Evolutionary conservation across 257 asterid species (phyloP).

Genomic region (Echites panduratus): DNA sequence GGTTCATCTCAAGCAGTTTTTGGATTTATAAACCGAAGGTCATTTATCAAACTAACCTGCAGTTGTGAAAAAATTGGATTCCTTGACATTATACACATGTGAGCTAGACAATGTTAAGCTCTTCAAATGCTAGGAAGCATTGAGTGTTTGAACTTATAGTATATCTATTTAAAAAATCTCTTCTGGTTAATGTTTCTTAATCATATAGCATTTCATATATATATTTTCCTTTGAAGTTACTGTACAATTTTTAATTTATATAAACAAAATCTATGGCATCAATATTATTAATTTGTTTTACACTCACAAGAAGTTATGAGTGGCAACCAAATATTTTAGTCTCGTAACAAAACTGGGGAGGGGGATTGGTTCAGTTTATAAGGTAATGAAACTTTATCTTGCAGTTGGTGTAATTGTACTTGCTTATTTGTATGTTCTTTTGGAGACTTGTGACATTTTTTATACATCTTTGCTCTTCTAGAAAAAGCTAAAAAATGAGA

Average conservation of each 20-base stretch:
- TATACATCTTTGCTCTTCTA: too few relatives aligned
- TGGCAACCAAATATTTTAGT: conserved; percentile 72
- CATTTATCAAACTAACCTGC: conserved; percentile 23
- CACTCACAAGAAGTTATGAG: too few relatives aligned
- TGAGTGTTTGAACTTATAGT: background rate
- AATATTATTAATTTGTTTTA: conserved; percentile 47
- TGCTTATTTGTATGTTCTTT: too few relatives aligned
- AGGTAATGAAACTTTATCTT: too few relatives aligned
- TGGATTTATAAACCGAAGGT: conserved; percentile 20
- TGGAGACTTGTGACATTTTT: too few relatives aligned
- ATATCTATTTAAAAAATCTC: background rate
- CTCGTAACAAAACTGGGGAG: conserved; percentile 74
- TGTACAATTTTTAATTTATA: conserved; percentile 21
- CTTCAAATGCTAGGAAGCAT: conserved; percentile 6
- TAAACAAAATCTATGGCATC: conserved; percentile 57
- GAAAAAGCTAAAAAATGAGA: too few relatives aligned
- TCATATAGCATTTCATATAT: background rate
- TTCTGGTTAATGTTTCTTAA: background rate
- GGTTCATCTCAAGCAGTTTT: conserved; percentile 14
- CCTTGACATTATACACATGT: conserved; percentile 11
- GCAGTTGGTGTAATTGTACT: too few relatives aligned
- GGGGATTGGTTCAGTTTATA: too few relatives aligned
- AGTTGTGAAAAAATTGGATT: conserved; percentile 45
- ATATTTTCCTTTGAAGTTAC: background rate
- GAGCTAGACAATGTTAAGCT: conserved; percentile 50